phyloP scores from a whole-genome alignment of 2,329 filamentous ascomycete genomes.

The Microdochium nivale region DNA sequence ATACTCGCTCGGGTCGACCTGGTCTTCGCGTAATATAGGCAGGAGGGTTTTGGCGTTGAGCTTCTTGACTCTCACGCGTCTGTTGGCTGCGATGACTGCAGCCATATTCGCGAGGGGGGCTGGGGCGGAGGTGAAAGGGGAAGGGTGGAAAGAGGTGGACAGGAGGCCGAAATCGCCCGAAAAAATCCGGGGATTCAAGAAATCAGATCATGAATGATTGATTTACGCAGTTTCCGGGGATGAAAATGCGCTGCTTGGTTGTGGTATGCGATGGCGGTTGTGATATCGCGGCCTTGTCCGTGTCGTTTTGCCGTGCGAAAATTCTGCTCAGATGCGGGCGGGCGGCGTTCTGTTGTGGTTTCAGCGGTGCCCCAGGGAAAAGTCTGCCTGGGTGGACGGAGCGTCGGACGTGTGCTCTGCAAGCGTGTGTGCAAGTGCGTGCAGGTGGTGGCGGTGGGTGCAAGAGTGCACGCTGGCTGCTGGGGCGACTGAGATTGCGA shows the following conservation, averaged over 20 bases:
- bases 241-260: not conserved
- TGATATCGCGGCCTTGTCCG: not conserved
- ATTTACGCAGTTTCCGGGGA: not conserved
- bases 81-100: constrained; percentile 43
- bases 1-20: constrained; percentile 81
- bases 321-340: not conserved
- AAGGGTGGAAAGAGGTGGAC: not conserved
- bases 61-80: constrained; percentile 79
- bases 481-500: not conserved
- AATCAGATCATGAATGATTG: not conserved
- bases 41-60: constrained; percentile 85
- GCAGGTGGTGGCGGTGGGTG: not conserved
- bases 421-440: not conserved
- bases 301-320: not conserved
- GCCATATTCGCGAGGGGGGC: constrained; percentile 15
- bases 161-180: constrained; percentile 1
- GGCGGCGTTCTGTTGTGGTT: not conserved
- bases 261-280: not conserved
- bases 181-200: not conserved
- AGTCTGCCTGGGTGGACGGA: not conserved
- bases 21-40: constrained; percentile 78
- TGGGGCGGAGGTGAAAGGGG: not conserved
- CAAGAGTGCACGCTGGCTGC: not conserved
- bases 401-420: not conserved
- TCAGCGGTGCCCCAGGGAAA: not conserved